A percentile compares a stretch with the other conserved stretches of the same genome.
phyloP scores from a whole-genome alignment of 2,329 filamentous ascomycete species.

The Emmonsiellopsis sp. region DNA sequence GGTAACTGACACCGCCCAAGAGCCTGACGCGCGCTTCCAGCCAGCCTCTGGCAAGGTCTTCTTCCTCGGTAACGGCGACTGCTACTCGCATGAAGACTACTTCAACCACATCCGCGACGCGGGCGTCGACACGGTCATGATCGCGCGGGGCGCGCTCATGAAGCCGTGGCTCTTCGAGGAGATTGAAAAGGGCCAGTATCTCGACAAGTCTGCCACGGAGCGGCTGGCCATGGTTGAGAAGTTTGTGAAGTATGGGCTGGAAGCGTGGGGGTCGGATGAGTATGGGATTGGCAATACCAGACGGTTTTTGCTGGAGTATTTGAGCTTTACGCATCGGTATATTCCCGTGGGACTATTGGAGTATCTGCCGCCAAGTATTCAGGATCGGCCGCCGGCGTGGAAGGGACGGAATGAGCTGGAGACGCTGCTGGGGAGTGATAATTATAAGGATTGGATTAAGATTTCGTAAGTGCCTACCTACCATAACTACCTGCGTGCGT shows the following conservation, averaged over 20 bases:
- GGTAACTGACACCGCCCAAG: constrained; percentile 64
- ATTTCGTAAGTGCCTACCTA: constrained; percentile 61
- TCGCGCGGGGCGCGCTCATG: constrained; percentile 88
- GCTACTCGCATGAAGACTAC: constrained; percentile 88
- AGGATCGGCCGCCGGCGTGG: constrained; percentile 80
- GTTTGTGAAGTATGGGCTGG: constrained; percentile 81
- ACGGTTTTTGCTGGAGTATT: constrained; percentile 87
- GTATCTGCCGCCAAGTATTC: constrained; percentile 74
- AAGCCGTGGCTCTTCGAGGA: constrained; percentile 99
- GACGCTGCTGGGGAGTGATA: constrained; percentile 79
- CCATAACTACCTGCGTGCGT: constrained; percentile 3
- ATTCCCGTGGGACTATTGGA: constrained; percentile 83
- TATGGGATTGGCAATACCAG: constrained; percentile 83
- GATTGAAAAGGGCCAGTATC: constrained; percentile 80
- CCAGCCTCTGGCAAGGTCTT: constrained; percentile 65
- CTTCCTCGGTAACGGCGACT: constrained; percentile 95
- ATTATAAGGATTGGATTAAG: constrained; percentile 98
- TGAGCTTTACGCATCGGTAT: constrained; percentile 89
- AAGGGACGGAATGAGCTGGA: constrained; percentile 81
- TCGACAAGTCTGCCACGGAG: constrained; percentile 88
- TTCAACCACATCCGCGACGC: constrained; percentile 64
- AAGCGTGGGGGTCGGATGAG: constrained; percentile 94
- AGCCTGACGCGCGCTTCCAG: constrained; percentile 65
- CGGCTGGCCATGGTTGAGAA: constrained; percentile 78
- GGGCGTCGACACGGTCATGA: constrained; percentile 88